Percentiles rank a stretch among this genome's conserved stretches.
Evolutionary conservation across 2,329 filamentous ascomycete species (phyloP).

Genomic region (Neonectria punicea): DNA sequence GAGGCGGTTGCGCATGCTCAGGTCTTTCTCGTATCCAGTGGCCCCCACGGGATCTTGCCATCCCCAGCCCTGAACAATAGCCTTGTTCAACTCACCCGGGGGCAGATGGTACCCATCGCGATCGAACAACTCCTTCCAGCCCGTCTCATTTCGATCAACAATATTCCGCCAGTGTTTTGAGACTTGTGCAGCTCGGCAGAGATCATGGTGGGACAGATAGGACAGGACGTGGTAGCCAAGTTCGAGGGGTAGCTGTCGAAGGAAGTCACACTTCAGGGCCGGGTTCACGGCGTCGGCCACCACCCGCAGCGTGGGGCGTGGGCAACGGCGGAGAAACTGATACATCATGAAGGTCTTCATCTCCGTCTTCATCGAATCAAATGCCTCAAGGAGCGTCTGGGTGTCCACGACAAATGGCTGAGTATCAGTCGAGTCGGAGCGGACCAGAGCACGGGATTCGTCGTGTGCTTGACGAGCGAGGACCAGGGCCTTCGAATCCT

Average conservation of each 20-base stretch:
- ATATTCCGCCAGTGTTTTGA: slow-evolving; percentile 94
- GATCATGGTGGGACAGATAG: slow-evolving; percentile 85
- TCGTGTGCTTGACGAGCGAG: slow-evolving; percentile 36
- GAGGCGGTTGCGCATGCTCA: slow-evolving; percentile 69
- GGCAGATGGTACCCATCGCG: slow-evolving; percentile 83
- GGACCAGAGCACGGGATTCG: slow-evolving; percentile 40
- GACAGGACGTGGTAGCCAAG: slow-evolving; percentile 88
- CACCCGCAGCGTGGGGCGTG: slow-evolving; percentile 87
- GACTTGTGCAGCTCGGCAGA: slow-evolving; percentile 91
- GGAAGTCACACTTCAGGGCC: slow-evolving; percentile 92
- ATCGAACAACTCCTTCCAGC: slow-evolving; percentile 94
- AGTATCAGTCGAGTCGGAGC: slow-evolving; percentile 34
- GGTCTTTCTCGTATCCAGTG: slow-evolving; percentile 82
- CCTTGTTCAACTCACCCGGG: slow-evolving; percentile 83
- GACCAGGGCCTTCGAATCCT: slow-evolving; percentile 43
- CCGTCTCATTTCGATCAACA: slow-evolving; percentile 91
- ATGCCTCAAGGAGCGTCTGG: slow-evolving; percentile 86
- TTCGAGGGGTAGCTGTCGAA: slow-evolving; percentile 85
- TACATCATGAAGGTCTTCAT: slow-evolving; percentile 98
- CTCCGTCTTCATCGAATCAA: slow-evolving; percentile 89
- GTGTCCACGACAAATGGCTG: slow-evolving; percentile 74
- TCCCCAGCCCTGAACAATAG: slow-evolving; percentile 93
- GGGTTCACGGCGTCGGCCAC: slow-evolving; percentile 93
- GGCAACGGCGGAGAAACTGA: slow-evolving; percentile 88
- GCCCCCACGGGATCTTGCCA: slow-evolving; percentile 89